These are phyloP conservation scores for Trichoderma sp. DNA, from an alignment of 2,329 filamentous ascomycete species.

Conservation along the genomic window DNA sequence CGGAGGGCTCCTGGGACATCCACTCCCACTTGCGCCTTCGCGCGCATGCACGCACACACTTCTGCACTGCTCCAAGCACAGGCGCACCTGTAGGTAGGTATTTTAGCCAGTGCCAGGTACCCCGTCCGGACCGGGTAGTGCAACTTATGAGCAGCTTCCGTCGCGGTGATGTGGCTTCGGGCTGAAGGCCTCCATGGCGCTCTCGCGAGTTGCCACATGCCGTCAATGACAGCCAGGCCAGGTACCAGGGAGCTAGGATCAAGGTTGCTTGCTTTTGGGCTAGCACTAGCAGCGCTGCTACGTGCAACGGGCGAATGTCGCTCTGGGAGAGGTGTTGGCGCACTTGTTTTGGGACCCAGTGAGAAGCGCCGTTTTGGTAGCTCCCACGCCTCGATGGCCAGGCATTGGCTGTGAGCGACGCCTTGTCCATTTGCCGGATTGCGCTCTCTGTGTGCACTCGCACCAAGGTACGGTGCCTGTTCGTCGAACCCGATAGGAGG, in stretches of 20 bases:
- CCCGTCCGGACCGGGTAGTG: no score
- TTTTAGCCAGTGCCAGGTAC: neutral
- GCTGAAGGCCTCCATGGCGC: neutral
- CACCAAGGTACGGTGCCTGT: neutral
- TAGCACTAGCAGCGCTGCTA: constrained; percentile 20
- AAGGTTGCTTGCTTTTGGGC: constrained; percentile 4
- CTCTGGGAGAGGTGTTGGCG: constrained; percentile 26
- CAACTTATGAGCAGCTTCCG: constrained; percentile 6
- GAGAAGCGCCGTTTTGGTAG: constrained; percentile 25
- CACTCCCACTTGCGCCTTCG: constrained; percentile 22
- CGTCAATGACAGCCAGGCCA: constrained; percentile 20
- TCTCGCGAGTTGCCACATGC: constrained; percentile 21
- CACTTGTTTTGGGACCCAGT: constrained; percentile 15
- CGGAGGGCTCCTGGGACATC: constrained; percentile 21
- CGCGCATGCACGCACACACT: constrained; percentile 25
- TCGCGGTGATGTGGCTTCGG: constrained; percentile 16
- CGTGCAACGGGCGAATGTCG: constrained; percentile 23
- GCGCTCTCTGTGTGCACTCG: neutral
- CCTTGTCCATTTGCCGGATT: constrained; percentile 21
- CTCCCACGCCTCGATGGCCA: constrained; percentile 10
- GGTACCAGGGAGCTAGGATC: constrained; percentile 24
- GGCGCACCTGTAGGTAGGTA: neutral
- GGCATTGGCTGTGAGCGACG: constrained; percentile 21
- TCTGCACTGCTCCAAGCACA: constrained; percentile 18
- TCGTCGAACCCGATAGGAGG: constrained; percentile 1